Conservation (phyloP, 352 stramenopile species). For the Phytophthora syringae region DNA sequence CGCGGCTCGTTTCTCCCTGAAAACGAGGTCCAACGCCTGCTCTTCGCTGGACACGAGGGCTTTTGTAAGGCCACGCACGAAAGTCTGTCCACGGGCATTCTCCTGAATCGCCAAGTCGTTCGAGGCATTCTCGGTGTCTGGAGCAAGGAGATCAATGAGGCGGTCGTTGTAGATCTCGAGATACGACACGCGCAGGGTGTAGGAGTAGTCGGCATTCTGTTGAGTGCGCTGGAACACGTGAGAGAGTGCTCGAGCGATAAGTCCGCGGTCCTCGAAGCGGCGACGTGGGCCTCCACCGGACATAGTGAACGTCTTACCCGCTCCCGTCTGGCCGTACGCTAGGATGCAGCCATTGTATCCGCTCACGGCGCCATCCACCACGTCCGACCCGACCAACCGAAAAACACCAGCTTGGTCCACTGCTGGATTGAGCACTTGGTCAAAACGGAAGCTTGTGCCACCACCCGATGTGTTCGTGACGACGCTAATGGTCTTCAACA, state of each 20-base stretch:
- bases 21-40: slow-evolving; percentile 79
- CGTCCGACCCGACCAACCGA: slow-evolving; percentile 43
- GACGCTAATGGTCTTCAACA: slow-evolving; percentile 60
- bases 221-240: slow-evolving; percentile 60
- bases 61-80: slow-evolving; percentile 66
- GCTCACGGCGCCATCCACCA: slow-evolving; percentile 64
- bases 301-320: slow-evolving; percentile 82
- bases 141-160: slow-evolving; percentile 83
- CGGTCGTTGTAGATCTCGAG: slow-evolving; percentile 94
- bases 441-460: slow-evolving; percentile 71
- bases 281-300: slow-evolving; percentile 53
- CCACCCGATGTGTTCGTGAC: slow-evolving; percentile 60
- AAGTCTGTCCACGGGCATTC: slow-evolving; percentile 70
- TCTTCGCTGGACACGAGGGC: slow-evolving; percentile 68
- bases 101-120: slow-evolving; percentile 68
- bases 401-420: slow-evolving; percentile 67
- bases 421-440: slow-evolving; percentile 55
- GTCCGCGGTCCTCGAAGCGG: slow-evolving; percentile 65
- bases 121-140: slow-evolving; percentile 27
- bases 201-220: slow-evolving; percentile 54
- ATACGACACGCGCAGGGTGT: slow-evolving; percentile 73
- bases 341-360: slow-evolving; percentile 85
- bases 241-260: slow-evolving; percentile 66
- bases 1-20: slow-evolving; percentile 81
- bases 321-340: slow-evolving; percentile 77